Evolutionary conservation across 1,284 basidiomycete species (phyloP).

Genomic region (Boletellus sp.): DNA sequence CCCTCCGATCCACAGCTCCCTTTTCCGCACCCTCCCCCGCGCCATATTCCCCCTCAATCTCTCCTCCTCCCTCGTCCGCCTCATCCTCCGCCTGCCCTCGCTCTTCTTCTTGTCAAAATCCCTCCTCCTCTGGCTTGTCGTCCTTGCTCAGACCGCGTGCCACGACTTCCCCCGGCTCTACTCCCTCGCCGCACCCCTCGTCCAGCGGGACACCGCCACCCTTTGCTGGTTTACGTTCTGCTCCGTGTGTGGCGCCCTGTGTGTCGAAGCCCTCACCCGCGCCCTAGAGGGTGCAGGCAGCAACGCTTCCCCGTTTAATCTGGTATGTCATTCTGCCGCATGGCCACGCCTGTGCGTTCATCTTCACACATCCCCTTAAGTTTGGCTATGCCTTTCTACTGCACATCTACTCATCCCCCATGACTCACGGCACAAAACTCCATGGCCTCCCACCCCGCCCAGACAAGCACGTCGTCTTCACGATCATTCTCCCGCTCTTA

Average conservation of each 20-base stretch:
- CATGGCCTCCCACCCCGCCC: conserved; percentile 53
- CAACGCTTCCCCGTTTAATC: conserved; percentile 60
- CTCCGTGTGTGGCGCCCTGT: conserved; percentile 59
- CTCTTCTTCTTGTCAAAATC: conserved; percentile 55
- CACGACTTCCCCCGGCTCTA: conserved; percentile 31
- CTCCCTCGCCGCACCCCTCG: conserved; percentile 44
- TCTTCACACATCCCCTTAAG: conserved; percentile 33
- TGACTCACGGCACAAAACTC: conserved; percentile 47
- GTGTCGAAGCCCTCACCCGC: conserved; percentile 59
- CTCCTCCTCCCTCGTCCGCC: conserved; percentile 53
- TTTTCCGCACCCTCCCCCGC: conserved; percentile 34
- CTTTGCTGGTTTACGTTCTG: conserved; percentile 72
- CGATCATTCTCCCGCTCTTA: conserved; percentile 63
- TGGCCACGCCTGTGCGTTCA: not conserved
- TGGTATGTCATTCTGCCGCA: conserved; percentile 42
- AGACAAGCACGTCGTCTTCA: conserved; percentile 63
- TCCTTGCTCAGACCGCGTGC: conserved; percentile 53
- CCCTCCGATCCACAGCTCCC: conserved; percentile 16
- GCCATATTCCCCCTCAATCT: conserved; percentile 60
- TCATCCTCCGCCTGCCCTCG: conserved; percentile 57
- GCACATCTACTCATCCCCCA: conserved; percentile 65
- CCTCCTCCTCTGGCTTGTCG: conserved; percentile 51
- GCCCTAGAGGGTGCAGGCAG: conserved; percentile 60
- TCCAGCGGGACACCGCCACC: conserved; percentile 51
- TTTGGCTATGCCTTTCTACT: conserved; percentile 72